Evolutionary conservation across 148 eudicot genomes (phyloP), one percentile per base, ranked within the genome.

Genomic region (Polygonum maritimum): DNA sequence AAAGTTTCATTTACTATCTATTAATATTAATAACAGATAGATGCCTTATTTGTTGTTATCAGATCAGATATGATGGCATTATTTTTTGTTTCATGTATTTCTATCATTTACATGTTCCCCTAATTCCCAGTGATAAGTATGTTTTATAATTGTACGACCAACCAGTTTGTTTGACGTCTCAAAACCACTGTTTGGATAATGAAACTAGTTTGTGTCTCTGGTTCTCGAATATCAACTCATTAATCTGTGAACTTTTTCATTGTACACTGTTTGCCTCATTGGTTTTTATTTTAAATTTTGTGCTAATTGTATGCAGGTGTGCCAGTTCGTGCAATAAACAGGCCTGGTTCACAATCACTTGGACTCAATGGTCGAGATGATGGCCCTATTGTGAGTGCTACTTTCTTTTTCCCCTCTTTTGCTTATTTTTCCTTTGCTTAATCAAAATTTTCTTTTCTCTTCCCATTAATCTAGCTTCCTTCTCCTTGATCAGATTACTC

Each of bases 351-450:
- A 69, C 89, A 90, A 69, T 78, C 84, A 75, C 86, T 88, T 73
- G 95, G 95, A 76, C 86, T 85, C 63, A 90, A 88, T 81, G 92
- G 95, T 60, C 95, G 95, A 48, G 95, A 90, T 81, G 90, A 88
- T 84, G 95, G 92, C 71, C 88, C 90, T 74, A 75, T 83, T 75
- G 95, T 90, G 76, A 87, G 95, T 58, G 71, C 54, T 62, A 54
- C 62, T 58, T 12, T 4, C 6, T 22, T 55, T 41, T 48, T 38
- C 18, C 67, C 7, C 39, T 79, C 38, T 72, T 78, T 70, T 62
- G 19, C 71, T 73, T 44, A 6, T 58, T 76, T 73, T 81, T 54
- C 71, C 38, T 67, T 67, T 36, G 44, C 38, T 67, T 67, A 35
- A n/a, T 36, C 44, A 67, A 52, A 71, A 76, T 19, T 45, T 54